A percentile compares a stretch with the other conserved stretches of the same genome.
These are phyloP conservation scores for Hypoxylon lienhwacheense DNA, from an alignment of 495 filamentous ascomycete species.

Conservation along the genomic window DNA sequence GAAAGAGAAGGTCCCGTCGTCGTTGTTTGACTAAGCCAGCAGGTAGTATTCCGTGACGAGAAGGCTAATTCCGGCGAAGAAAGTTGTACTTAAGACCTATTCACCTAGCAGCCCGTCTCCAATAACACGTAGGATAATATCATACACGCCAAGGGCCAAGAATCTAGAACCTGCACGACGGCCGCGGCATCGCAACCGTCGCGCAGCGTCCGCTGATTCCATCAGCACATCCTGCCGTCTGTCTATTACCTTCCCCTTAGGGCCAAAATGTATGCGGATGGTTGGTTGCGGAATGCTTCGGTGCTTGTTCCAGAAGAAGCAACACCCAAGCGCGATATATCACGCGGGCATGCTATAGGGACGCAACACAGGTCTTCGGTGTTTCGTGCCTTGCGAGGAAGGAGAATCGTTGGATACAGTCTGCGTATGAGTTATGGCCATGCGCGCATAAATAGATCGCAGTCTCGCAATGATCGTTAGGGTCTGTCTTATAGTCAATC, in stretches of 20 bases:
- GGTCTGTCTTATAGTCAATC: not conserved
- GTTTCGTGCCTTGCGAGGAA: constrained; percentile 27
- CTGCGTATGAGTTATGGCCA: not conserved
- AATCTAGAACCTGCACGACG: constrained; percentile 3
- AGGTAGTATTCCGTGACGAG: too few species aligned
- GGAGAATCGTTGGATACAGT: constrained; percentile 27
- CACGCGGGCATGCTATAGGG: constrained; percentile 3
- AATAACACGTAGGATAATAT: constrained; percentile 17
- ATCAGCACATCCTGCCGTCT: constrained; percentile 30
- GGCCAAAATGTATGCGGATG: constrained; percentile 4
- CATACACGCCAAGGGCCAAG: constrained; percentile 5
- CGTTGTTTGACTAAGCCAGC: too few species aligned
- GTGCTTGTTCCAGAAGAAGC: constrained; percentile 27
- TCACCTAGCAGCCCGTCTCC: not conserved
- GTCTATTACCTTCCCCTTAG: constrained; percentile 30
- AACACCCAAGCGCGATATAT: constrained; percentile 15
- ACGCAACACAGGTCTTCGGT: constrained; percentile 9
- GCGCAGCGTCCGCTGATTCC: constrained; percentile 29
- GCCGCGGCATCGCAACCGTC: constrained; percentile 3
- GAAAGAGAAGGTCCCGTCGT: too few species aligned
- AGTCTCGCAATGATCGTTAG: not conserved
- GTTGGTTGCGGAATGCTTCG: constrained; percentile 11
- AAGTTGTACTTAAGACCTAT: not conserved
- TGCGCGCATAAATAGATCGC: constrained; percentile 11
- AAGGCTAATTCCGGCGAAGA: too few species aligned